These are phyloP conservation scores for Carex parvula DNA, from an alignment of 176 grass and related monocot species.

Conservation along the genomic window DNA sequence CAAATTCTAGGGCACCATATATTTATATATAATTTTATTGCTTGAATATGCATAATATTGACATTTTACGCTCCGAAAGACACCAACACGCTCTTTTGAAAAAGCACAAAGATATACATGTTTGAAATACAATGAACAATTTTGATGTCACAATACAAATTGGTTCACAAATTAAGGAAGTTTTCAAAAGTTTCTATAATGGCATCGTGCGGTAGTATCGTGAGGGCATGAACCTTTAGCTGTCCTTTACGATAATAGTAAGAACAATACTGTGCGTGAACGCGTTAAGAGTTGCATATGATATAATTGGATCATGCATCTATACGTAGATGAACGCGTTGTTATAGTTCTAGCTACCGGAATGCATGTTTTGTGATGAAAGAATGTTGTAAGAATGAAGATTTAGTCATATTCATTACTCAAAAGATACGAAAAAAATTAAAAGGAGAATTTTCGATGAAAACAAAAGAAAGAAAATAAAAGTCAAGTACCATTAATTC, in stretches of 20 bases:
- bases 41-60: background rate
- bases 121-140: background rate
- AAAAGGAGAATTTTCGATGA: background rate
- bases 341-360: background rate
- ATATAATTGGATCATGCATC: background rate
- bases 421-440: background rate
- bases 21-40: background rate
- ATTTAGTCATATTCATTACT: background rate
- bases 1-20: too few species aligned
- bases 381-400: background rate
- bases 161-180: background rate
- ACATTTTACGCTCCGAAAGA: background rate
- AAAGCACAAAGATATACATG: background rate
- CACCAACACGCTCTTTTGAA: too few species aligned
- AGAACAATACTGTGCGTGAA: background rate
- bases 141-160: background rate
- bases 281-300: background rate
- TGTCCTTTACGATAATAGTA: background rate
- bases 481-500: background rate
- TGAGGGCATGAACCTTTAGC: background rate
- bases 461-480: background rate
- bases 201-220: background rate
- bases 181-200: constrained; percentile 2
- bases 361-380: background rate
- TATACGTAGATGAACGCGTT: background rate